Evolutionary conservation across 2,329 filamentous ascomycete genomes (phyloP).

Genomic region (Claviceps paspali): DNA sequence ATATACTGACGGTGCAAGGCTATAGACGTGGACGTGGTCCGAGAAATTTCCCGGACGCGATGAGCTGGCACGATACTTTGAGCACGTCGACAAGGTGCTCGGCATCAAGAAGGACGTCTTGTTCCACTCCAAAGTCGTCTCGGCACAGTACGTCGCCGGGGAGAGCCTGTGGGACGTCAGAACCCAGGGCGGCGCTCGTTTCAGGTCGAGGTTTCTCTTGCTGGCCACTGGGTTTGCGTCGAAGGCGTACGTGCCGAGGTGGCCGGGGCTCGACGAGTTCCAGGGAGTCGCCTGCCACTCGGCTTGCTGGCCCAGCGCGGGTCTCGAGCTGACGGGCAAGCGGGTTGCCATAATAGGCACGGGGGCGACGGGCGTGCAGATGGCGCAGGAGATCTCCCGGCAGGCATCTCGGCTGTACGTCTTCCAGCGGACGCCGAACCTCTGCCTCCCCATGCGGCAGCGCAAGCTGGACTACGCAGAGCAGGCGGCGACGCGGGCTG

Average conservation of each 20-base stretch:
- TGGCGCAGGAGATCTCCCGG: slow-evolving; percentile 44
- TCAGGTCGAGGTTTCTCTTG: slow-evolving; percentile 35
- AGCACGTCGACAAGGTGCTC: slow-evolving; percentile 39
- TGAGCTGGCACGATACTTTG: slow-evolving; percentile 42
- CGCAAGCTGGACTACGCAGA: slow-evolving; percentile 3
- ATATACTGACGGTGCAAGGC: not conserved
- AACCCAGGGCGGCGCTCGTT: slow-evolving; percentile 32
- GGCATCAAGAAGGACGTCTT: slow-evolving; percentile 39
- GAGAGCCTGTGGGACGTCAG: slow-evolving; percentile 33
- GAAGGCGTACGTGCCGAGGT: slow-evolving; percentile 45
- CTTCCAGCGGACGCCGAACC: slow-evolving; percentile 53
- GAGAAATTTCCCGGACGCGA: slow-evolving; percentile 34
- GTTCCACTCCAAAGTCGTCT: slow-evolving; percentile 39
- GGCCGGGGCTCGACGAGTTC: slow-evolving; percentile 43
- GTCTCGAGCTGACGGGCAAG: slow-evolving; percentile 42
- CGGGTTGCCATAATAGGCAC: slow-evolving; percentile 48
- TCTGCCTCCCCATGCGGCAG: slow-evolving; percentile 46
- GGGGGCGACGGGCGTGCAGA: slow-evolving; percentile 48
- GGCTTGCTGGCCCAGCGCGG: slow-evolving; percentile 43
- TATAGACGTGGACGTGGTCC: slow-evolving; percentile 39
- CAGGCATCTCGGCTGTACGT: slow-evolving; percentile 37
- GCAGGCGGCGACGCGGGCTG: not conserved
- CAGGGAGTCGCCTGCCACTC: slow-evolving; percentile 44
- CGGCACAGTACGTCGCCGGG: slow-evolving; percentile 33
- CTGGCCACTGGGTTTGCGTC: slow-evolving; percentile 42